Percentiles rank a stretch among this genome's conserved stretches.
Conservation (phyloP, 805 yeast species). For the Yamadazyma insecticola region DNA sequence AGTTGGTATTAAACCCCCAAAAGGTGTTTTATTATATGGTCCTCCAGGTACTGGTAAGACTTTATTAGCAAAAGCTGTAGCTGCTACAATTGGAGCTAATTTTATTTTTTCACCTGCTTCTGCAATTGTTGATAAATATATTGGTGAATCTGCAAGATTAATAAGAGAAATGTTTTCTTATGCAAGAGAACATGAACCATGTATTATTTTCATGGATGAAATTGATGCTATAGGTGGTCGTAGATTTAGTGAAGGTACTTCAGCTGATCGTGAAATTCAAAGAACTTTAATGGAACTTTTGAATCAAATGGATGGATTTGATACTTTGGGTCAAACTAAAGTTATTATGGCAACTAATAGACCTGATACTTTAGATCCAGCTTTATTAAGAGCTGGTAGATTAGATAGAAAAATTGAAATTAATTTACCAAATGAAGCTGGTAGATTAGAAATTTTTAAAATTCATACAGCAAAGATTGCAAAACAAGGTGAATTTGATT, state of each 20-base stretch:
- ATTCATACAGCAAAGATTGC: slow-evolving; percentile 83
- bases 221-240: slow-evolving; percentile 99
- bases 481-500: slow-evolving; percentile 93
- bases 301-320: slow-evolving; percentile 98
- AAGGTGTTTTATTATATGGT: slow-evolving; percentile 93
- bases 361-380: slow-evolving; percentile 98
- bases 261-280: slow-evolving; percentile 98
- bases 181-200: slow-evolving; percentile 97
- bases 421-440: slow-evolving; percentile 92
- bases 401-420: slow-evolving; percentile 95
- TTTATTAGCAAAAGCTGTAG: slow-evolving; percentile 92
- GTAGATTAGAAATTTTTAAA: slow-evolving; percentile 89
- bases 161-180: slow-evolving; percentile 97
- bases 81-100: slow-evolving; percentile 97
- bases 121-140: slow-evolving; percentile 95
- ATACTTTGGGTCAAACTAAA: slow-evolving; percentile 92
- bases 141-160: slow-evolving; percentile 95
- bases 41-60: slow-evolving; percentile 99
- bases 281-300: slow-evolving; percentile 95
- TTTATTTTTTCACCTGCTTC: slow-evolving; percentile 98
- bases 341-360: slow-evolving; percentile 99
- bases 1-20: slow-evolving; percentile 98
- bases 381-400: slow-evolving; percentile 94
- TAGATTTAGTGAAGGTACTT: slow-evolving; percentile 95
- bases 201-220: slow-evolving; percentile 98